These are phyloP conservation scores for Diplosphaera chodatii DNA, from an alignment of 139 green algal genomes.

Conservation along the genomic window DNA sequence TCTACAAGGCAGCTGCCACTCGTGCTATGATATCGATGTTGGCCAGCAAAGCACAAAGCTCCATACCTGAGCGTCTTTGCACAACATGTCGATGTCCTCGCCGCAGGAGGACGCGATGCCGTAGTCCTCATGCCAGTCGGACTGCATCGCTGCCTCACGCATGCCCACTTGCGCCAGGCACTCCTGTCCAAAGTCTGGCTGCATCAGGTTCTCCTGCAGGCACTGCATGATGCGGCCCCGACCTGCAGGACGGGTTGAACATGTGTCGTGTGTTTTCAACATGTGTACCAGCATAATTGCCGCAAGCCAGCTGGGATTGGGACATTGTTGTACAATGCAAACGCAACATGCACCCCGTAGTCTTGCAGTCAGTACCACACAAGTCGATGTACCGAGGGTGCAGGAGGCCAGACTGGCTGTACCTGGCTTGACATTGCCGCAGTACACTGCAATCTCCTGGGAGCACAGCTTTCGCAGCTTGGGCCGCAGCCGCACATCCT, in stretches of 20 bases:
- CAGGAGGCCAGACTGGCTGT: too few relatives aligned
- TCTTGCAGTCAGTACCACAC: neutral
- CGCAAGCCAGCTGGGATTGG: slow-evolving; percentile 11
- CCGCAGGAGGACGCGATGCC: slow-evolving; percentile 58
- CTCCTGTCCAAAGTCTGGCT: slow-evolving; percentile 56
- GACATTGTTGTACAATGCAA: too few relatives aligned
- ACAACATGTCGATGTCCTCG: slow-evolving; percentile 45
- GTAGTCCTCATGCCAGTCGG: slow-evolving; percentile 73
- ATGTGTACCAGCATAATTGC: neutral
- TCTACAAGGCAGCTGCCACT: too few relatives aligned
- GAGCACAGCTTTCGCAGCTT: slow-evolving; percentile 67
- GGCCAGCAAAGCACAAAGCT: too few relatives aligned
- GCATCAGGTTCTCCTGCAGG: slow-evolving; percentile 62
- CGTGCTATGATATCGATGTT: too few relatives aligned
- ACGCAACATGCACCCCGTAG: too few relatives aligned
- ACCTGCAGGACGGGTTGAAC: slow-evolving; percentile 21
- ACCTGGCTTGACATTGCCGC: slow-evolving; percentile 51
- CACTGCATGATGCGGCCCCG: slow-evolving; percentile 60
- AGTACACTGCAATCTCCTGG: slow-evolving; percentile 61
- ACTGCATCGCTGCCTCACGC: slow-evolving; percentile 40
- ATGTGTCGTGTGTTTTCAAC: neutral
- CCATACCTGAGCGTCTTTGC: too few relatives aligned
- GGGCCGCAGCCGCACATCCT: slow-evolving; percentile 52
- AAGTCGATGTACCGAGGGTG: too few relatives aligned
- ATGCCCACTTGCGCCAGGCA: slow-evolving; percentile 51